A percentile compares a stretch with the other conserved stretches of the same genome.
These are phyloP conservation scores for Astathelohania contejeani DNA, from an alignment of 371 early-diverging fungal species.

Conservation along the genomic window DNA sequence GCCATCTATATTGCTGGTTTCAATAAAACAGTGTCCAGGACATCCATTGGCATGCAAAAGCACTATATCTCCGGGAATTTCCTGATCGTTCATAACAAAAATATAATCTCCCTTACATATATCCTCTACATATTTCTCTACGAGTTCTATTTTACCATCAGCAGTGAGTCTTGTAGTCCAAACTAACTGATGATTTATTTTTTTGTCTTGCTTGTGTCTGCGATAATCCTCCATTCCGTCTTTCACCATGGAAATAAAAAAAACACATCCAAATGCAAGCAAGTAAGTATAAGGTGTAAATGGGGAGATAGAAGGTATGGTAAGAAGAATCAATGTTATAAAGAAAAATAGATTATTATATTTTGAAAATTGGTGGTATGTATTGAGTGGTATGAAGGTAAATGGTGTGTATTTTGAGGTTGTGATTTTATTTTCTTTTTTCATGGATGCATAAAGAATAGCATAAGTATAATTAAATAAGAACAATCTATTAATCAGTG, in stretches of 20 bases:
- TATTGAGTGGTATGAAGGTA: slow-evolving; percentile 72
- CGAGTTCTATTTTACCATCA: not conserved
- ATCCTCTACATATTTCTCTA: slow-evolving; percentile 26
- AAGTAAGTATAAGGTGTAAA: slow-evolving; percentile 49
- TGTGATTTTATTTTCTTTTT: slow-evolving; percentile 22
- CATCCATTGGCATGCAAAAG: slow-evolving; percentile 50
- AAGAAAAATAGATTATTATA: slow-evolving; percentile 78
- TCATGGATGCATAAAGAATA: no score
- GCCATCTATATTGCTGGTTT: slow-evolving; percentile 84
- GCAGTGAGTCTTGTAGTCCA: not conserved
- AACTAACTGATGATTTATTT: slow-evolving; percentile 59
- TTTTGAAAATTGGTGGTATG: slow-evolving; percentile 71
- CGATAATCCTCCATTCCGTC: slow-evolving; percentile 78
- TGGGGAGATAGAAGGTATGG: slow-evolving; percentile 61
- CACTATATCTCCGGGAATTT: slow-evolving; percentile 56
- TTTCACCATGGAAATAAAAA: slow-evolving; percentile 67
- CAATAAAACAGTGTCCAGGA: slow-evolving; percentile 65
- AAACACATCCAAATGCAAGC: slow-evolving; percentile 61
- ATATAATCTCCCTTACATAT: slow-evolving; percentile 55
- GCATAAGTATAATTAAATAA: no score
- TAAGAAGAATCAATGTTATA: slow-evolving; percentile 65
- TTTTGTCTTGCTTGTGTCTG: slow-evolving; percentile 66
- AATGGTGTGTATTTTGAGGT: slow-evolving; percentile 63
- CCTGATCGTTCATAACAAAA: slow-evolving; percentile 51
- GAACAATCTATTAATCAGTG: no score